Evolutionary conservation across 1,284 basidiomycete species (phyloP), one percentile per base, ranked within the genome.

Genomic region (Prillingera fragicola): DNA sequence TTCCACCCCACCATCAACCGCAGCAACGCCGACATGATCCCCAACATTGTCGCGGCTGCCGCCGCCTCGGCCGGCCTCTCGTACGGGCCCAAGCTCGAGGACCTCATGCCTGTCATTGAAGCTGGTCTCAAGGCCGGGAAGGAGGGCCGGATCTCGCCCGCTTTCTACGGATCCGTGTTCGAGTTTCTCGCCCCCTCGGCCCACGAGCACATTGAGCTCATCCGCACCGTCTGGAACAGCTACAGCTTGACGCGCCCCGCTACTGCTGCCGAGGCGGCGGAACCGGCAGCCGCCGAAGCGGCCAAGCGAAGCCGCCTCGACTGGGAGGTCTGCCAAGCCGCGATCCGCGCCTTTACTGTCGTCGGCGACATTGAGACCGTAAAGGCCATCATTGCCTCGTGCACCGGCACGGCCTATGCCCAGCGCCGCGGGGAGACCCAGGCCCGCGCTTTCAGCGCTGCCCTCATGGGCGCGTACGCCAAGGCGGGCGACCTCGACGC

Each of bases 381-480:
- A 8, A 19, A 34, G n/a, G 29, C 36, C 13, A 33, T 28, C 19
- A 15, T 17, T 17, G 29, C 32, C 18, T 29, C 14, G 27, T 9
- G 15, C 15, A 39, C 9, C 12, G 13, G 19, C 21, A 18, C 25
- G 15, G 15, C n/a, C n/a, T 3, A 22, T 6, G 15, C 21, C 24
- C 5, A 13, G 4, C n/a, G 13, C 15, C 13, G 32, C 21, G 25
- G n/a, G n/a, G n/a, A 13, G 2, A 9, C n/a, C 18, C 29, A 31
- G 29, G n/a, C 29, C 5, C 29, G 29, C 29, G 10, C 7, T 17
- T 10, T 31, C 4, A 50, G 82, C 61, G 77, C 77, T 4, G 72
- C 76, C 1, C 77, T 89, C 52, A 78, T 94, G 47, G 63, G 66
- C 1, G 83, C 82, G 0, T 87, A 91, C 63, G 77, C 80, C 55